Percentiles rank a stretch among this genome's conserved stretches.
Conservation (phyloP, 257 asterid species). For the Solanum sejunctum region DNA sequence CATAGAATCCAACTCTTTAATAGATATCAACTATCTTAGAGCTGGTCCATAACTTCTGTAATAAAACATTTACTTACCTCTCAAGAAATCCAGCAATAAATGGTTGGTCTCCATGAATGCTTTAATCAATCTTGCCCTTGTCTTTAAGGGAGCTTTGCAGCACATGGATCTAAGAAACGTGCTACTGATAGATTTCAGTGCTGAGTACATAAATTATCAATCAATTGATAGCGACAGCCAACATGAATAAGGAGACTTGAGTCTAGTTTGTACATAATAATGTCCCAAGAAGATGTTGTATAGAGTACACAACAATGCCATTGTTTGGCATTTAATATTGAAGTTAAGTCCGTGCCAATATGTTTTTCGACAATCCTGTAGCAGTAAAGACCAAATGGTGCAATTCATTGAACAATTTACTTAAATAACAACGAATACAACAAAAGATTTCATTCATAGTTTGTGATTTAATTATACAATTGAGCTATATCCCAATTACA, state of each 20-base stretch:
- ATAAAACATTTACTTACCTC: background rate
- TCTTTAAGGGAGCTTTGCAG: background rate
- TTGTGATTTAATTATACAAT: conserved; percentile 1
- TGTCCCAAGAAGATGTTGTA: background rate
- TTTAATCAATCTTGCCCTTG: background rate
- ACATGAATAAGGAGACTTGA: background rate
- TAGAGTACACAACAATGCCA: background rate
- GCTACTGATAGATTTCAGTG: background rate
- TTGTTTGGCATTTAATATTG: background rate
- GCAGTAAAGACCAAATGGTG: background rate
- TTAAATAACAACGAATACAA: background rate
- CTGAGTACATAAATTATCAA: background rate
- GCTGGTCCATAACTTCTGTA: background rate
- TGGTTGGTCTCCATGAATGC: background rate
- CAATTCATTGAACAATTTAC: background rate
- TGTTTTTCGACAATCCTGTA: background rate
- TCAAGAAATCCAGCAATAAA: background rate
- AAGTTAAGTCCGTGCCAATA: background rate
- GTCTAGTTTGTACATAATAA: background rate
- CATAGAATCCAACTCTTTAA: background rate
- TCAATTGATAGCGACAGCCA: background rate
- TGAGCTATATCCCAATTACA: conserved; percentile 1
- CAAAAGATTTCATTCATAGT: background rate
- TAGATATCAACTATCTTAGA: background rate
- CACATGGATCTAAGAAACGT: background rate